Evolutionary conservation across 768 basidiomycete species (phyloP), one percentile per base, ranked within the genome.

Genomic region (Boletus insuetus): DNA sequence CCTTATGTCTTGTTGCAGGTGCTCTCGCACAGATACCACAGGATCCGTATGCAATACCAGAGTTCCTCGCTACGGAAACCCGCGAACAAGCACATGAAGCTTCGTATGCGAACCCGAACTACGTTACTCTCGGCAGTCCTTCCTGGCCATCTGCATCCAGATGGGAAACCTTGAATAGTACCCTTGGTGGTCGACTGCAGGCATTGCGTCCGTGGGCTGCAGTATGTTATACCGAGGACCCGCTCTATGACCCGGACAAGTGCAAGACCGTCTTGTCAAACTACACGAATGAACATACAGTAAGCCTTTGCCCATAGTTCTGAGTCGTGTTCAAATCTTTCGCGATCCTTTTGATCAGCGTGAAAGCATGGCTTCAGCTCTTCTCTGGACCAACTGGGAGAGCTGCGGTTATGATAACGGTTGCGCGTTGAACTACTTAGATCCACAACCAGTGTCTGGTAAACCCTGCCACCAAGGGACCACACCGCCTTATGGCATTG

Each of bases 321-420:
- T 26, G 11, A 9, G 26, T 31, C 14, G 9, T 13, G 22, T 31
- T 32, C 10, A 20, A 37, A 5, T 5, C 1, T 19, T 37, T 35
- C 17, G 20, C 3, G 37, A 20, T 26, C 7, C 12, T 17, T 17
- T 1, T 4, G 6, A 16, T 26, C 26, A 64, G 63, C 63, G 63
- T 8, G 63, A 64, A 50, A 42, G 22, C 19, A 10, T 44, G 0
- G 9, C 63, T 9, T 37, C 63, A 1, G 63, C 63, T 6, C 56
- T 64, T 6, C 63, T 64, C 20, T 64, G 63, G 63, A 4, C 54
- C 10, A 64, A 64, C 56, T 64, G 59, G 55, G 63, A 64, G 39
- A 50, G 54, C 6, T 64, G 63, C 14, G 59, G 63, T 20, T 49
- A 53, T 4, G 47, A 48, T 3, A 49, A 49, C 7, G 56, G 63